phyloP scores from a whole-genome alignment of 2,329 filamentous ascomycete genomes.

The Nannizziopsis arthrosporioides region DNA sequence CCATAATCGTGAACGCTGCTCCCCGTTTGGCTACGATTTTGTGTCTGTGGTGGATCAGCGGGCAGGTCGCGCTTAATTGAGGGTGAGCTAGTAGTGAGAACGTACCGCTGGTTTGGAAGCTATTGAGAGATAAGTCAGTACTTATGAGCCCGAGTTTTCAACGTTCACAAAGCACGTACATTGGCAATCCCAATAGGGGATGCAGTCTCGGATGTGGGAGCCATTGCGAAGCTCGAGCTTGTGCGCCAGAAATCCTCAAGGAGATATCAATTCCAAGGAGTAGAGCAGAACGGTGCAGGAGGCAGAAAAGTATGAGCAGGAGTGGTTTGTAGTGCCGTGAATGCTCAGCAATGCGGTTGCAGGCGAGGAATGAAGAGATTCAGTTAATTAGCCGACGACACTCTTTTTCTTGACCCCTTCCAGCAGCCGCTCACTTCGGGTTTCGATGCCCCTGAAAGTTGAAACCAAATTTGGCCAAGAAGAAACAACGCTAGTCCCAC shows the following conservation, averaged over 20 bases:
- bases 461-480: slow-evolving; percentile 17
- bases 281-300: too few relatives aligned
- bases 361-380: slow-evolving; percentile 15
- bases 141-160: neutral
- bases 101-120: slow-evolving; percentile 58
- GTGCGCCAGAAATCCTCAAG: slow-evolving; percentile 16
- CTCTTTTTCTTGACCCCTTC: slow-evolving; percentile 13
- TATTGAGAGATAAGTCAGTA: slow-evolving; percentile 31
- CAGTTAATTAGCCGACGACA: slow-evolving; percentile 11
- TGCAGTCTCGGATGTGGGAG: slow-evolving; percentile 45
- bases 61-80: neutral
- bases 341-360: too few relatives aligned
- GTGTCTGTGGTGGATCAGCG: slow-evolving; percentile 40
- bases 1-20: slow-evolving; percentile 99
- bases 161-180: slow-evolving; percentile 37
- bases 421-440: neutral
- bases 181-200: slow-evolving; percentile 65
- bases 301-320: neutral
- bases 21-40: slow-evolving; percentile 72
- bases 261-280: slow-evolving; percentile 2
- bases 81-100: slow-evolving; percentile 2
- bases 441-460: slow-evolving; percentile 26
- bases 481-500: slow-evolving; percentile 22
- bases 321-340: neutral
- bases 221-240: slow-evolving; percentile 35